Percentiles rank a stretch among this genome's conserved stretches.
Evolutionary conservation across 345 rosid species (phyloP).

Genomic region (Cardamine occulta): DNA sequence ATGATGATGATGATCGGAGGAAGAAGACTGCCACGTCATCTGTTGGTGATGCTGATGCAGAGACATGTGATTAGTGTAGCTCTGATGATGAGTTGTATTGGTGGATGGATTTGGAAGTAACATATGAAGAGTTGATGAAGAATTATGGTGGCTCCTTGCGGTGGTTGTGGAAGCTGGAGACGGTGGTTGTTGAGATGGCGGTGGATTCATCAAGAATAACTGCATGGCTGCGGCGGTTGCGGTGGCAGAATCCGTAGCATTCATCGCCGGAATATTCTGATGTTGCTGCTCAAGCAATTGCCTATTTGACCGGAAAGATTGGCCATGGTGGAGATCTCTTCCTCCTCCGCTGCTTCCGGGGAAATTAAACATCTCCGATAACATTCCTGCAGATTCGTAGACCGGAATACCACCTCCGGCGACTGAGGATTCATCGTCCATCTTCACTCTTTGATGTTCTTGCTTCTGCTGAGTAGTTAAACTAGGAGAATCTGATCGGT

Average conservation of each 20-base stretch:
- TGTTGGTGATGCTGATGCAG: conserved; percentile 62
- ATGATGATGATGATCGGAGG: conserved; percentile 51
- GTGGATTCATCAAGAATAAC: conserved; percentile 85
- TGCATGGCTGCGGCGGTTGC: conserved; percentile 82
- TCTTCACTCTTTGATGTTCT: conserved; percentile 67
- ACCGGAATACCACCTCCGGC: conserved; percentile 55
- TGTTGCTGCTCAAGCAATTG: conserved; percentile 56
- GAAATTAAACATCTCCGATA: conserved; percentile 95
- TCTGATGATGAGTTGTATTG: conserved; percentile 49
- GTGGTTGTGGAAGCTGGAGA: conserved; percentile 48
- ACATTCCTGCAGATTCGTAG: conserved; percentile 82
- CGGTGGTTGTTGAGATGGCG: conserved; percentile 81
- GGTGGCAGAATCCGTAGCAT: conserved; percentile 60
- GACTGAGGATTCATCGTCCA: conserved; percentile 57
- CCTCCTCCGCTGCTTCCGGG: conserved; percentile 52
- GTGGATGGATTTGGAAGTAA: conserved; percentile 64
- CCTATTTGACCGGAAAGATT: conserved; percentile 42
- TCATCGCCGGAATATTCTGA: conserved; percentile 68
- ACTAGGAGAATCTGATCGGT: conserved; percentile 49
- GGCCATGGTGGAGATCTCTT: conserved; percentile 45
- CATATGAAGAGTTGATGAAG: conserved; percentile 92
- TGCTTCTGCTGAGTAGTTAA: conserved; percentile 58
- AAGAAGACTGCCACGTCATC: conserved; percentile 58
- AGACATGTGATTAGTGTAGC: conserved; percentile 41
- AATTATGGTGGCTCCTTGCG: conserved; percentile 43